A percentile compares a stretch with the other conserved stretches of the same genome.
Evolutionary conservation across 1,284 basidiomycete genomes (phyloP).

Genomic region (Crucibulum cyathiforme): DNA sequence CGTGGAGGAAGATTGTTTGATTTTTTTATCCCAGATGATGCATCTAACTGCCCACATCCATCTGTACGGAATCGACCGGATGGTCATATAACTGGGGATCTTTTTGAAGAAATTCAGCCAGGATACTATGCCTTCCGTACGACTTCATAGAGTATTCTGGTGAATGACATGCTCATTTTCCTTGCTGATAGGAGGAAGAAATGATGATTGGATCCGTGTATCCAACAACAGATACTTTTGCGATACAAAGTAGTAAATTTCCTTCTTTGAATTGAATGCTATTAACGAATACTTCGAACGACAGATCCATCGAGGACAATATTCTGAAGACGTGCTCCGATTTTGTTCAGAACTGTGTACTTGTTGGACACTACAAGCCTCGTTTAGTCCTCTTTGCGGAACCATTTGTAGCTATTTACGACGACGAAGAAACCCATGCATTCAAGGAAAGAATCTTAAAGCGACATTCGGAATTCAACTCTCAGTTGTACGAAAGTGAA

Average conservation of each 20-base stretch:
- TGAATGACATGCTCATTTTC: no score
- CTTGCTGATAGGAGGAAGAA: constrained; percentile 47
- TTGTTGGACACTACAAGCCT: no score
- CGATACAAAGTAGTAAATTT: constrained; percentile 56
- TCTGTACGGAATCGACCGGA: constrained; percentile 58
- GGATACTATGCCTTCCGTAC: constrained; percentile 62
- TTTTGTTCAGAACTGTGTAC: no score
- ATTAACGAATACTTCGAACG: background rate
- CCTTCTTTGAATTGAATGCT: no score
- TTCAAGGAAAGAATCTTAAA: no score
- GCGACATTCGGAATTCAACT: no score
- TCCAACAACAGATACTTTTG: constrained; percentile 74
- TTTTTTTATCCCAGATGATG: constrained; percentile 66
- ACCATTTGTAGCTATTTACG: no score
- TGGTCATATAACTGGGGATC: constrained; percentile 75
- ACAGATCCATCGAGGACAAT: constrained; percentile 71
- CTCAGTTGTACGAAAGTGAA: no score
- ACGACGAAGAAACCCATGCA: no score
- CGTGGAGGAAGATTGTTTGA: constrained; percentile 55
- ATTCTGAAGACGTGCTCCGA: background rate
- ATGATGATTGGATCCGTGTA: constrained; percentile 79
- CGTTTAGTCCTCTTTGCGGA: no score
- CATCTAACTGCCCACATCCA: constrained; percentile 69
- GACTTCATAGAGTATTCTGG: no score
- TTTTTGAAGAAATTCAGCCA: constrained; percentile 64